These are phyloP conservation scores for Rugonectria rugulosa DNA, from an alignment of 2,329 filamentous ascomycete genomes.

Conservation along the genomic window DNA sequence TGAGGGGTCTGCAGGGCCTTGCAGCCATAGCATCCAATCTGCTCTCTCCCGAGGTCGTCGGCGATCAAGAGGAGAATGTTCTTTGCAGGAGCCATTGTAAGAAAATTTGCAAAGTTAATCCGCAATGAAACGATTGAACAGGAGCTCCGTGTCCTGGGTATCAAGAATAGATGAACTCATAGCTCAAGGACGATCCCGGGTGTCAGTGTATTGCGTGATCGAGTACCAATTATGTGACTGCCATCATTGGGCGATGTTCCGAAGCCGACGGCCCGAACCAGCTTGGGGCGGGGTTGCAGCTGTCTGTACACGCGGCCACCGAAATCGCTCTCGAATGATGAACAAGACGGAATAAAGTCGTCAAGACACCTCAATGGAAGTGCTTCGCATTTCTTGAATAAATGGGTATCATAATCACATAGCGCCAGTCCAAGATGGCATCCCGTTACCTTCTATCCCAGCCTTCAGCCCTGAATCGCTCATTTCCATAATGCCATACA, in stretches of 20 bases:
- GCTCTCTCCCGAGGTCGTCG: slow-evolving; percentile 18
- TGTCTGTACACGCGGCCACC: slow-evolving; percentile 10
- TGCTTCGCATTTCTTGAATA: not conserved
- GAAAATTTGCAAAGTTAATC: not conserved
- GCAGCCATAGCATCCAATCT: slow-evolving; percentile 22
- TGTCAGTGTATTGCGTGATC: slow-evolving; percentile 27
- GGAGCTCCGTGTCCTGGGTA: not conserved
- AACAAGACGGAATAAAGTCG: not conserved
- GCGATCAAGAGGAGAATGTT: slow-evolving; percentile 20
- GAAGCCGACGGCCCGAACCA: slow-evolving; percentile 26
- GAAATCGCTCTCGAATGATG: not conserved
- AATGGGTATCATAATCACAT: slow-evolving; percentile 20
- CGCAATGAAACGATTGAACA: not conserved
- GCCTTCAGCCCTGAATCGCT: slow-evolving; percentile 46
- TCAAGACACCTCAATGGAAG: not conserved
- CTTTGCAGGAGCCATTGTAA: slow-evolving; percentile 16
- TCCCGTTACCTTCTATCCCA: slow-evolving; percentile 44
- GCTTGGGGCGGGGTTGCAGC: slow-evolving; percentile 7
- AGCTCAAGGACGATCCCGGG: not conserved
- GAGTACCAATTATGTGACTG: slow-evolving; percentile 5
- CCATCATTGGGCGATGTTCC: slow-evolving; percentile 28
- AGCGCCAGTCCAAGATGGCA: slow-evolving; percentile 41
- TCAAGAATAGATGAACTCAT: not conserved
- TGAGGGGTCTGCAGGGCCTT: slow-evolving; percentile 21
- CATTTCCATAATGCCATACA: slow-evolving; percentile 52